Base-by-base conservation (phyloP, 2,329 filamentous ascomycete species). In the Fusarium mangiferae region DNA sequence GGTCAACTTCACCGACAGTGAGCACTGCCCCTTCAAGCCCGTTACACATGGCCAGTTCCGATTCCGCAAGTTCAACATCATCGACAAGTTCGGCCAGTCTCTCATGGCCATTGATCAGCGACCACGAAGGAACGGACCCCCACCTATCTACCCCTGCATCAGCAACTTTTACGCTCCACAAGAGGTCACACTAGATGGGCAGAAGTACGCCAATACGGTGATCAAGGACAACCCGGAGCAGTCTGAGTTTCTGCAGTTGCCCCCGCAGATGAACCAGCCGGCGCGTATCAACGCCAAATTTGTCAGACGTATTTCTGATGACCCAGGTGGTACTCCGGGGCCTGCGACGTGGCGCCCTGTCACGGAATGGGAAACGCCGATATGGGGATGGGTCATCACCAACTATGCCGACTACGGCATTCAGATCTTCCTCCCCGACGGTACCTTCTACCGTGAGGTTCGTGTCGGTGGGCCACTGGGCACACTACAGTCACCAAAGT, bases 71-170 rank as follows among this genome's bases (percentile, higher is more conserved):
- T 63, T 88, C 46, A 85, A 86, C 70, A 81, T 87, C 45, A 78
- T 87, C 38, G 86, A 88, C 77, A 87, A 87, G 71, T 87, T 87
- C 51, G 86, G 86, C 2, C 86, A 87, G 54, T 76, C 77, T 15
- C 58, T 85, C 30, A 49, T 72, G 15, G 79, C 79, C 24, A 79
- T 84, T 22, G 79, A 83, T 46, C 76, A 54, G 36, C 51, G 39
- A 0, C 58, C 58, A 1, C 26, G 30, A 1, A 24, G 20, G 2
- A 30, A 24, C 1, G 66, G 63, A 3, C 75, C 63, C 11, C 70
- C 73, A 5, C 70, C 77, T 6, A 44, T 82, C 4, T 81, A 79
- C 33, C 83, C 83, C 4, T 80, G 78, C 70, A 74, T 84, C 17
- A 81, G 82, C 52, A 81, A 84, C 59, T 82, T 73, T 26, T 81